Evolutionary conservation across 176 grass and related monocot genomes (phyloP).

Genomic region (Musa acuminata): DNA sequence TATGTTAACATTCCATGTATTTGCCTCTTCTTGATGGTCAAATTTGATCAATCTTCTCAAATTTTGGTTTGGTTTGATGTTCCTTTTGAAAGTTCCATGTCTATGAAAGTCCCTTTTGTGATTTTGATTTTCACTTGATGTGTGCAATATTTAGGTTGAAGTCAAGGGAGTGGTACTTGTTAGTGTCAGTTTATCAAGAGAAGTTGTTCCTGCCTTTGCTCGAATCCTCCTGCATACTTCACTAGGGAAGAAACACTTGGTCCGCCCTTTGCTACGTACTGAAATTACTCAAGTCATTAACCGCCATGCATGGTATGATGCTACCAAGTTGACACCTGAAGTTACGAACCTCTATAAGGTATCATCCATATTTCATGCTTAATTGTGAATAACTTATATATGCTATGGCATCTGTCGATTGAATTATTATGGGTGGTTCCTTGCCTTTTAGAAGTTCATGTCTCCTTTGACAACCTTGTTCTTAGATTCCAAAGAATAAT

Average conservation of each 20-base stretch:
- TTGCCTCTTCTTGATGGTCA: not conserved
- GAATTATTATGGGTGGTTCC: not conserved
- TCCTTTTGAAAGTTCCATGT: not conserved
- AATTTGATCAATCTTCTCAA: not conserved
- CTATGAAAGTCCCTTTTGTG: not conserved
- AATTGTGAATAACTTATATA: not conserved
- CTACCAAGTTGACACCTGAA: conserved; percentile 76
- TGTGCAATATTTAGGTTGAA: conserved; percentile 44
- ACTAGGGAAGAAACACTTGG: conserved; percentile 90
- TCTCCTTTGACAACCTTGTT: not conserved
- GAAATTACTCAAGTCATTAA: conserved; percentile 98
- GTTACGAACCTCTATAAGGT: conserved; percentile 91
- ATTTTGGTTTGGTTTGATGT: not conserved
- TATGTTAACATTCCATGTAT: not conserved
- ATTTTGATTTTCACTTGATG: conserved; percentile 9
- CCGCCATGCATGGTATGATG: conserved; percentile 80
- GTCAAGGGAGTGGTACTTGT: conserved; percentile 92
- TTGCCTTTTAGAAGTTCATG: not conserved
- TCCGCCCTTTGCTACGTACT: conserved; percentile 77
- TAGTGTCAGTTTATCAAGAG: conserved; percentile 81
- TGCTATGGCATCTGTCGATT: not conserved
- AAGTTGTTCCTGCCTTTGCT: conserved; percentile 91
- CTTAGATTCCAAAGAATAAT: not conserved
- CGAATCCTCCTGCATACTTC: conserved; percentile 89
- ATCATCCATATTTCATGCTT: conserved; percentile 8